phyloP scores from a whole-genome alignment of 257 asterid genomes.

The Solanum gandarillasii region DNA sequence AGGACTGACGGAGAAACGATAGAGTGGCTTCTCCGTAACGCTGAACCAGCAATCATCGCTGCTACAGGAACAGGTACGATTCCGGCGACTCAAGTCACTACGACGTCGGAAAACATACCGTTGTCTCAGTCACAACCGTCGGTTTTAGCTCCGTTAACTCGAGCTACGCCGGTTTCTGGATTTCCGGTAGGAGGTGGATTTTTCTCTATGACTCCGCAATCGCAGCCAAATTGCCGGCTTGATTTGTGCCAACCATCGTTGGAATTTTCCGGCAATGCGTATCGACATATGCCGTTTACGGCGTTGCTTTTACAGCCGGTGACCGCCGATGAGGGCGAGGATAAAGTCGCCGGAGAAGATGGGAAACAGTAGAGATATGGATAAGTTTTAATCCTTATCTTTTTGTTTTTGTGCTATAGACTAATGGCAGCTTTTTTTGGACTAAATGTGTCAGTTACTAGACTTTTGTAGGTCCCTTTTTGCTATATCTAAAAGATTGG shows the following conservation, averaged over 20 bases:
- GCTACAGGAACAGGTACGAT: conserved; percentile 62
- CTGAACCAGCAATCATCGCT: conserved; percentile 52
- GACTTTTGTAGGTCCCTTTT: neutral
- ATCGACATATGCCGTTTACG: conserved; percentile 58
- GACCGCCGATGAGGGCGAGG: conserved; percentile 22
- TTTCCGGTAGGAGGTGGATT: neutral
- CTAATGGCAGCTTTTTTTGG: neutral
- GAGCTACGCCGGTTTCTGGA: neutral
- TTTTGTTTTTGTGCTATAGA: neutral
- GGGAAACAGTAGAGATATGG: neutral
- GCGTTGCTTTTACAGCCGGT: conserved; percentile 56
- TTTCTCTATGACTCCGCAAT: neutral
- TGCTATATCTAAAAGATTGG: neutral
- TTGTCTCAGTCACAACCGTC: conserved; percentile 7
- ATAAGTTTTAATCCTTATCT: neutral
- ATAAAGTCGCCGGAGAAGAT: neutral
- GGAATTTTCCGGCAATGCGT: conserved; percentile 22
- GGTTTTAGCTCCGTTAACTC: neutral
- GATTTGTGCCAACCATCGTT: conserved; percentile 35
- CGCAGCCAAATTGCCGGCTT: conserved; percentile 30
- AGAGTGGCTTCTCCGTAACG: conserved; percentile 71
- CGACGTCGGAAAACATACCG: conserved; percentile 1
- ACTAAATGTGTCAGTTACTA: neutral
- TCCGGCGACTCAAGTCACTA: conserved; percentile 34
- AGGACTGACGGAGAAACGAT: conserved; percentile 81